Evolutionary conservation across 2,329 filamentous ascomycete genomes (phyloP).

Genomic region (Xylariaceae sp.): DNA sequence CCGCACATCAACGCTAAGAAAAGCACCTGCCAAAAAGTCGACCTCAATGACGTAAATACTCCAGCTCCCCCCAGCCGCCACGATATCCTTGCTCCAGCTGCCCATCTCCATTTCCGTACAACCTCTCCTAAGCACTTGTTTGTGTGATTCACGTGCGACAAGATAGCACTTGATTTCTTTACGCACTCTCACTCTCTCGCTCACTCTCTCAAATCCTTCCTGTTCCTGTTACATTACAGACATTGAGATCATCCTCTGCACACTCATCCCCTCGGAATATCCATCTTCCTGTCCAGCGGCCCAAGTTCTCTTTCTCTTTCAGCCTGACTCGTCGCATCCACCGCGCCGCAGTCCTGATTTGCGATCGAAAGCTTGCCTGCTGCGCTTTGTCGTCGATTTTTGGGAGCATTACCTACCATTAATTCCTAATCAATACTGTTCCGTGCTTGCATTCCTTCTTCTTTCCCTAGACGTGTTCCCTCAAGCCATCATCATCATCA

Average conservation of each 20-base stretch:
- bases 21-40: neutral
- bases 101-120: conserved; percentile 6
- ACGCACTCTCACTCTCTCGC: neutral
- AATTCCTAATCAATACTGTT: neutral
- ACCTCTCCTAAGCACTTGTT: neutral
- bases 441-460: neutral
- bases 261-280: neutral
- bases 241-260: neutral
- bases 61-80: conserved; percentile 6
- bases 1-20: conserved; percentile 1
- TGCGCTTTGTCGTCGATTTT: neutral
- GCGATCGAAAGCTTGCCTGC: neutral
- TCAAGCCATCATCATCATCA: neutral
- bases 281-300: neutral
- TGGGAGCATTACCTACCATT: neutral
- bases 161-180: neutral
- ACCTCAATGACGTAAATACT: conserved; percentile 25
- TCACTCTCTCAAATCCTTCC: no score
- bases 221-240: neutral
- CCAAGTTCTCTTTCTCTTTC: neutral
- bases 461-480: no score
- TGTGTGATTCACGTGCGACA: conserved; percentile 13
- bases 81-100: conserved; percentile 10
- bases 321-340: neutral
- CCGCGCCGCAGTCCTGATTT: neutral